Evolutionary conservation across 139 green algal genomes (phyloP).

Genomic region (Picochlorum sp.): DNA sequence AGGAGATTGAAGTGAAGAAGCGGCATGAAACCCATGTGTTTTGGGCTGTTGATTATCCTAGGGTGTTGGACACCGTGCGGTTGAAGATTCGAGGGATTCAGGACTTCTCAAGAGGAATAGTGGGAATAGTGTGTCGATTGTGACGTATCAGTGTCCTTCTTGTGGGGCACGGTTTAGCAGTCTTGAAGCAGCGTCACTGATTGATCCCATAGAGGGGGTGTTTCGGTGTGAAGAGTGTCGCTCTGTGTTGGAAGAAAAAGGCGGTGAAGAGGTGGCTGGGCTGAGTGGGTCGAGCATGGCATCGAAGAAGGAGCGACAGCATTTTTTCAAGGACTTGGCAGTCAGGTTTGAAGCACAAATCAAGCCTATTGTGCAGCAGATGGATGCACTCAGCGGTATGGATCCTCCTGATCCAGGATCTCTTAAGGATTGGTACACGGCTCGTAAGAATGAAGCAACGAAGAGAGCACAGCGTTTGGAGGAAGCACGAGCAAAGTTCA

Average conservation of each 20-base stretch:
- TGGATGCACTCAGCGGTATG: conserved; percentile 22
- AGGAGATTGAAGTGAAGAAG: conserved; percentile 16
- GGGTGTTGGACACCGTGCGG: conserved; percentile 20
- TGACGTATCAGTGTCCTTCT: conserved; percentile 22
- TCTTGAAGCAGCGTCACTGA: conserved; percentile 17
- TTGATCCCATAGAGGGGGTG: conserved; percentile 15
- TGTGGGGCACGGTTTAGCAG: conserved; percentile 20
- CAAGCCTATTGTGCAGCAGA: conserved; percentile 13
- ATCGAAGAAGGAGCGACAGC: not conserved
- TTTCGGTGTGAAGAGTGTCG: conserved; percentile 32
- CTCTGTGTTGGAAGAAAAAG: conserved; percentile 15
- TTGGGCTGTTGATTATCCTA: conserved; percentile 24
- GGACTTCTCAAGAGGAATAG: conserved; percentile 15
- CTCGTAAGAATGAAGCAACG: not conserved
- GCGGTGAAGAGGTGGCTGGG: not conserved
- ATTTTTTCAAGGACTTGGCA: conserved; percentile 2
- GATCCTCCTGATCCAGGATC: conserved; percentile 25
- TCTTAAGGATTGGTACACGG: conserved; percentile 18
- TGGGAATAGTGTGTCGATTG: conserved; percentile 9
- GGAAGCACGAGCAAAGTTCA: conserved; percentile 19
- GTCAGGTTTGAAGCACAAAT: conserved; percentile 1
- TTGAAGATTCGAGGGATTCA: conserved; percentile 22
- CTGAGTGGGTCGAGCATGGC: not conserved
- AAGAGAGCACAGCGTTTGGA: conserved; percentile 5
- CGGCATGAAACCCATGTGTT: conserved; percentile 22